Evolutionary conservation across 2,329 filamentous ascomycete genomes (phyloP).

Genomic region (Ceratocystis harringtonii): DNA sequence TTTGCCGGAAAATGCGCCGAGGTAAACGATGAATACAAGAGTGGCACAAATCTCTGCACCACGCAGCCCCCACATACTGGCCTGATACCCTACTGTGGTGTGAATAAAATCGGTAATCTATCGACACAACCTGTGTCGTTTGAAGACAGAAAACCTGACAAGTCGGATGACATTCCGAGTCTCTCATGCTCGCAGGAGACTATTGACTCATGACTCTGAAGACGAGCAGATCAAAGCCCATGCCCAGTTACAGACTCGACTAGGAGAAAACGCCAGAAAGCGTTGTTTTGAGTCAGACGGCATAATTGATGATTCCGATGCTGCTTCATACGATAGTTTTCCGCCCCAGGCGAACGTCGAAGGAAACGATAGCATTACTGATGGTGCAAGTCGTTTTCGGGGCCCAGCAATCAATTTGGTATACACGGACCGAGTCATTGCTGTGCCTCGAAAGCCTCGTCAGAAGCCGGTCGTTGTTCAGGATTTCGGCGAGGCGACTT

Average conservation of each 20-base stretch:
- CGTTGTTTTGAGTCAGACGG: conserved; percentile 33
- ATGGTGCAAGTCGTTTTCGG: conserved; percentile 21
- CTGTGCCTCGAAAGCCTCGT: conserved; percentile 28
- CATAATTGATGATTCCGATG: conserved; percentile 15
- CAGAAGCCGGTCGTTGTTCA: conserved; percentile 20
- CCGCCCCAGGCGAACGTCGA: not conserved
- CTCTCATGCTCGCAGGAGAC: conserved; percentile 43
- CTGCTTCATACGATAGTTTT: not conserved
- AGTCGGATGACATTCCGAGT: conserved; percentile 27
- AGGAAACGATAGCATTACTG: too few species aligned
- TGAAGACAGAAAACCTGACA: conserved; percentile 20
- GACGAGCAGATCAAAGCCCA: conserved; percentile 18
- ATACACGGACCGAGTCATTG: conserved; percentile 32
- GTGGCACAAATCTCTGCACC: conserved; percentile 17
- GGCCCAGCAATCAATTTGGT: conserved; percentile 27
- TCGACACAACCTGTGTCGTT: conserved; percentile 39
- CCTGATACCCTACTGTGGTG: conserved; percentile 65
- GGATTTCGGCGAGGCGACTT: conserved; percentile 58
- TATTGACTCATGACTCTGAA: conserved; percentile 25
- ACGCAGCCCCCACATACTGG: conserved; percentile 35
- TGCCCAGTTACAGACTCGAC: conserved; percentile 20
- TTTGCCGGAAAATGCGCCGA: too few species aligned
- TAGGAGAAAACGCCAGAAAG: conserved; percentile 25
- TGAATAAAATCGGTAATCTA: conserved; percentile 59
- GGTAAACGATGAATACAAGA: too few species aligned